Evolutionary conservation across 768 basidiomycete species (phyloP), one percentile per base, ranked within the genome.

Genomic region (Auriscalpium orientale): DNA sequence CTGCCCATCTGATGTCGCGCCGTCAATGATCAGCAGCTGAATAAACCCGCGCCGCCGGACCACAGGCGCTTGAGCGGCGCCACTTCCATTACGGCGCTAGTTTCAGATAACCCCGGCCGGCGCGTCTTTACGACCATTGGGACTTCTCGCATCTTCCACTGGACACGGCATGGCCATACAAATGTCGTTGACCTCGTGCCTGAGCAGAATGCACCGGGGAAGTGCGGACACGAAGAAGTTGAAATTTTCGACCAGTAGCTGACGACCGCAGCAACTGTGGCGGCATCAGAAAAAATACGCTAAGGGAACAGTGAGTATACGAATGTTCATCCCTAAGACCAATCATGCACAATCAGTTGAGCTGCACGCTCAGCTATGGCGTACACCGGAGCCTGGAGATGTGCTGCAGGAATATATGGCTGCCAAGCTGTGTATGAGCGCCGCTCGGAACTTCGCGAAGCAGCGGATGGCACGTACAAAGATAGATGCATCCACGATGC

Each of bases 401-500:
- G 46, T 13, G 46, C 46, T 12, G 46, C 46, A 16, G 46, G 46
- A 48, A 48, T 48, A 12, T n/a, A 48, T 3, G 46, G 46, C 46
- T 48, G 21, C 3, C 13, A 6, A 20, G 40, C 13, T 13, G 40
- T 43, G 18, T 18, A 43, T 18, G 15, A 43, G 15, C 15, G 13
- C 40, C 13, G 7, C 40, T 15, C 40, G 15, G 18, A 43, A 13
- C 1, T 18, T 15, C 7, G 40, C 40, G 13, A 15, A 43, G 40
- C 40, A 18, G 8, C 4, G 40, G 40, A 13, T 15, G 40, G 51
- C 15, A 59, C 72, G 58, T 51, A 72, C 74, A 57, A 55, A 70
- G 16, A 75, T 63, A 20, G 72, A 72, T 13, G 70, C 71, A 64
- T 64, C 63, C 11, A 64, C 62, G 22, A 64, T 45, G 9, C 63